These are phyloP conservation scores for Phytophthora colocasiae DNA, from an alignment of 352 stramenopile genomes.

Conservation along the genomic window DNA sequence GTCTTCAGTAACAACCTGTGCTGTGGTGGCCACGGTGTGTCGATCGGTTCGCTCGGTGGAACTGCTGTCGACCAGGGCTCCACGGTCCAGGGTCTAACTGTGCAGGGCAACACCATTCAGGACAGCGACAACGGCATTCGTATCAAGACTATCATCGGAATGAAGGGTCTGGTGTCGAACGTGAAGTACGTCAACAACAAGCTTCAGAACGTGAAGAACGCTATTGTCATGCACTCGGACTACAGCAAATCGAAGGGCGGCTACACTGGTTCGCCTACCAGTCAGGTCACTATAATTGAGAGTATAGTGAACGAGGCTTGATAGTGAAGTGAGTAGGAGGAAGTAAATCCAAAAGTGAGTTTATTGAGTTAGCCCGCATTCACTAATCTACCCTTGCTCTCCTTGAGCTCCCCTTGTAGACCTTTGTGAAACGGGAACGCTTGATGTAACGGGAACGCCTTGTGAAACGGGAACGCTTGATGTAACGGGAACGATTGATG, in stretches of 20 bases:
- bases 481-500: no score
- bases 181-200: conserved; percentile 25
- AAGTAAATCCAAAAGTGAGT: no score
- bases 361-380: no score
- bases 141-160: conserved; percentile 20
- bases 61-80: conserved; percentile 6
- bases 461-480: no score
- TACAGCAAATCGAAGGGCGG: conserved; percentile 16
- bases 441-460: no score
- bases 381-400: no score
- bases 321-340: no score
- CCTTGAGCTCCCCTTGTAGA: no score
- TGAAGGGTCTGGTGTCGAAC: conserved; percentile 18
- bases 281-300: conserved; percentile 36
- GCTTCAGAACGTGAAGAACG: conserved; percentile 21
- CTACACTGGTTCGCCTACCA: conserved; percentile 22
- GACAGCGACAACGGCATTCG: conserved; percentile 34
- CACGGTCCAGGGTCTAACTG: conserved; percentile 25
- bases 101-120: conserved; percentile 30
- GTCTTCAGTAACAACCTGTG: conserved; percentile 29
- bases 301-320: no score
- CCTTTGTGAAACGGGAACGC: no score
- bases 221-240: conserved; percentile 26
- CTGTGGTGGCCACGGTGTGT: conserved; percentile 34
- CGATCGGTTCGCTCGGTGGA: conserved; percentile 29